Conservation (phyloP, 768 basidiomycete genomes). For the Tubosaeta brunneosetosa region DNA sequence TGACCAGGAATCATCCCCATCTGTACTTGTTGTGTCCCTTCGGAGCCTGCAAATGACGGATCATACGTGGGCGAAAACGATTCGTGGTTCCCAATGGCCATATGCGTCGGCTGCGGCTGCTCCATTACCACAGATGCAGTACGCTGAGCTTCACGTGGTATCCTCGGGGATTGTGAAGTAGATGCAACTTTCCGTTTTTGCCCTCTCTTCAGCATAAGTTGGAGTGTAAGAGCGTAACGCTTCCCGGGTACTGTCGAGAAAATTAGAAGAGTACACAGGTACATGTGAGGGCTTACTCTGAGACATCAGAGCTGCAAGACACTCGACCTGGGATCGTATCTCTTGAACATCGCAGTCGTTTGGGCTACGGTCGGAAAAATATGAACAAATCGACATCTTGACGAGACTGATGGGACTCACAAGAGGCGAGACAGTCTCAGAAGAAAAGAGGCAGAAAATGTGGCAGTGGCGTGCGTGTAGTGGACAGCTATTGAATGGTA, state of each 20-base stretch:
- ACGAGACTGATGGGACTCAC: constrained; percentile 42
- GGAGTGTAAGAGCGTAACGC: constrained; percentile 85
- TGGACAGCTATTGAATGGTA: constrained; percentile 59
- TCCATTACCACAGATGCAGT: constrained; percentile 46
- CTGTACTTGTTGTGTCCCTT: constrained; percentile 29
- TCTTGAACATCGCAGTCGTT: constrained; percentile 74
- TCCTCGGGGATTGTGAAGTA: constrained; percentile 56
- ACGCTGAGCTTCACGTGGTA: constrained; percentile 51
- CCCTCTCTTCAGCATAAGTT: constrained; percentile 80
- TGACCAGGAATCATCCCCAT: constrained; percentile 26
- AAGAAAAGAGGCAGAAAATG: constrained; percentile 88
- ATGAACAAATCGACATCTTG: background rate
- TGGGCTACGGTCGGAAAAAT: constrained; percentile 47
- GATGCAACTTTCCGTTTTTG: constrained; percentile 56
- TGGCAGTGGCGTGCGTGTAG: constrained; percentile 88
- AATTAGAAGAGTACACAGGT: constrained; percentile 3
- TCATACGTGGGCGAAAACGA: constrained; percentile 59
- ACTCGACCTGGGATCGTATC: constrained; percentile 74
- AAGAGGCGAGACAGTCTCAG: constrained; percentile 83
- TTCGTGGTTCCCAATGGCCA: constrained; percentile 39
- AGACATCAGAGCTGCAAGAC: constrained; percentile 68
- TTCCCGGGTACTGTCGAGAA: constrained; percentile 78
- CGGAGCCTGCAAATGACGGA: constrained; percentile 33
- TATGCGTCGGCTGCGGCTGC: constrained; percentile 25
- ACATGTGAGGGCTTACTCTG: constrained; percentile 51